Evolutionary conservation across 108 stramenopile genomes (phyloP), one percentile per base, ranked within the genome.

Genomic region (Schizochytrium sp.): DNA sequence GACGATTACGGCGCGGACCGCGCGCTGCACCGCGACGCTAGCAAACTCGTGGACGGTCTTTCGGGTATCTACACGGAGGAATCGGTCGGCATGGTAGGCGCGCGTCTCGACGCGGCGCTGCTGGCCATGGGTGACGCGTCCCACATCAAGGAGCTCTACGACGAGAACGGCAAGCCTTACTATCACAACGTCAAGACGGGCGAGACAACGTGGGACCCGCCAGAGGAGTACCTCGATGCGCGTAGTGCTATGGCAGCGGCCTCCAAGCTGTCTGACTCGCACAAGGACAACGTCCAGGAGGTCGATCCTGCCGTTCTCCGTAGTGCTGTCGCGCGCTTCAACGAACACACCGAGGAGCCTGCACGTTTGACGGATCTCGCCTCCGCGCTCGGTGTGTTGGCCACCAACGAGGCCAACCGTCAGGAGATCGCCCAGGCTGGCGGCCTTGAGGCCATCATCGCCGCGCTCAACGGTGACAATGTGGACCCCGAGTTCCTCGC

Each of bases 181-280:
- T 89, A 48, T 43, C 19, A 44, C 88, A 88, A 88, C 72, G 21
- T 87, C 72, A 72, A 51, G 60, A 88, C 88, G 29, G 88, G 88
- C 47, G 72, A 72, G 51, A 76, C 72, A 44, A 87, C 72, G 2
- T 87, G 41, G 76, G 89, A 89, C 3, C 47, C 18, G 48, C 89
- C 89, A 6, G 18, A 87, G 34, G 89, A 87, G 89, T 44, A 87
- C 12, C 16, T 28, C 25, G 89, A 88, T 12, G 25, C 60, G 5
- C 23, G 14, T 6, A 57, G 18, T 5, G 29, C 87, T 10, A 23
- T 89, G 44, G 41, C 41, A 45, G 89, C 89, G 5, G 45, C 51
- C 44, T 58, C 89, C 0, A 88, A 89, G 76, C 45, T 72, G 19
- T 14, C 76, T 16, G n/a, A 5, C 58, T 5, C 41, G 4, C 72